Evolutionary conservation across 495 filamentous ascomycete genomes (phyloP), one percentile per base, ranked within the genome.

Genomic region (Penicillium cosmopolitanum): DNA sequence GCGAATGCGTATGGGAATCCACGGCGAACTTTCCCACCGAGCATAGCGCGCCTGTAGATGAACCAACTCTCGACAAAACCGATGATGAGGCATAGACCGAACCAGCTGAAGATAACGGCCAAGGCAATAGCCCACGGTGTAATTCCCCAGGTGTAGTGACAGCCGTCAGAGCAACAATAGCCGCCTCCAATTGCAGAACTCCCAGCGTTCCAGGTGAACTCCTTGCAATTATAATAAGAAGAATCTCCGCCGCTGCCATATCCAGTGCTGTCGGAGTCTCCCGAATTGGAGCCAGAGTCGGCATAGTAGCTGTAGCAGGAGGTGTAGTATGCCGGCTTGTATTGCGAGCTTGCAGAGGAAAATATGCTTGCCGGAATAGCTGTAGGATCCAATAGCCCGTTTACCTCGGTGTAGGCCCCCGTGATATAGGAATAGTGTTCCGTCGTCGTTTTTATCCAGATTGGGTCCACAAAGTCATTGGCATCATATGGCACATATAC

Each of bases 11-110:
- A 58, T 15, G 79, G 78, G n/a, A 77, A 61, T 25, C 78, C 73
- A 8, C 79, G 74, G 4, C 76, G 72, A 6, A 66, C 61, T 18
- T 70, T 62, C 55, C 66, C 61, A 4, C 79, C 78, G 1, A 72
- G 55, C 73, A 80, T 79, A 48, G 77, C 61, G 4, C 75, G 67
- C 10, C 76, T 72, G 68, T 80, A 81, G 55, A 74, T 77, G 52
- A 75, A 64, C 60, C 66, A 82, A 36, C 63, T 74, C 53, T 81
- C 78, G 46, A 75, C 12, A 35, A 80, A 67, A 9, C 77, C 74
- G 16, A 79, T 62, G 28, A 81, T 42, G 51, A 80, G 71, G 51
- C 77, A 65, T 8, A 75, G 48, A 2, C 76, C 64, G 19, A 76
- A 60, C 68, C 66, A 71, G 8, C 73, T 57, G 25, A 75, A 60